A percentile compares a stretch with the other conserved stretches of the same genome.
phyloP scores from a whole-genome alignment of 129 eudicot genomes.

The Centaurea solstitialis region DNA sequence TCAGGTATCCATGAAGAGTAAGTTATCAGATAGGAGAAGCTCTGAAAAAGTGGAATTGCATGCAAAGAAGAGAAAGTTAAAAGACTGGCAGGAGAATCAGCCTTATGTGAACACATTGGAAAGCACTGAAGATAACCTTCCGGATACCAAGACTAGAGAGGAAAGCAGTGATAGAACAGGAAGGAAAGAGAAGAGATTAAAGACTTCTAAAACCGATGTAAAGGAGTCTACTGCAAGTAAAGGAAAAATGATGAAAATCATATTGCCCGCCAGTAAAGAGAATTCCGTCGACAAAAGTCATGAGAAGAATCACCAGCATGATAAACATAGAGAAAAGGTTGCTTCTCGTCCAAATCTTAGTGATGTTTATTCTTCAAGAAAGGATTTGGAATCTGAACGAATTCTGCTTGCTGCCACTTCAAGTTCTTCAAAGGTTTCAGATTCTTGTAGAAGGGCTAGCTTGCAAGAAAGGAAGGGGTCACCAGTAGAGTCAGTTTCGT shows the following conservation, averaged over 20 bases:
- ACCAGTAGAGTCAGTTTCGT: constrained; percentile 81
- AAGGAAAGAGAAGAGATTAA: constrained; percentile 52
- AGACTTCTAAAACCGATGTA: constrained; percentile 34
- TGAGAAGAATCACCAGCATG: constrained; percentile 43
- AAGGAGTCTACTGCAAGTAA: constrained; percentile 35
- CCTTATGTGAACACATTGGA: constrained; percentile 23
- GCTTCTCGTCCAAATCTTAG: constrained; percentile 25
- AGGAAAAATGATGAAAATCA: constrained; percentile 33
- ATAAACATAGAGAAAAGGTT: constrained; percentile 25
- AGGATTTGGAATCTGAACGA: constrained; percentile 51
- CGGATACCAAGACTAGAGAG: constrained; percentile 24
- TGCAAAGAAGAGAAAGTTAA: constrained; percentile 65
- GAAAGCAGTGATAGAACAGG: constrained; percentile 31
- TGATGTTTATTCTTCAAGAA: constrained; percentile 26
- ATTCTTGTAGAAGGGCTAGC: constrained; percentile 53
- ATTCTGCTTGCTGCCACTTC: constrained; percentile 61
- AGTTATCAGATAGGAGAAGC: constrained; percentile 30
- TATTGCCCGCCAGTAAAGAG: constrained; percentile 35
- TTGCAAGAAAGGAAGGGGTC: constrained; percentile 60
- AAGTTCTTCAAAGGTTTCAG: constrained; percentile 85
- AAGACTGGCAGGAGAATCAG: constrained; percentile 47
- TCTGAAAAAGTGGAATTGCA: constrained; percentile 33
- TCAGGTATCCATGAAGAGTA: constrained; percentile 32
- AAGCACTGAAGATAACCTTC: constrained; percentile 29
- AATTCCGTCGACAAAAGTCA: constrained; percentile 25